Percentiles rank a stretch among this genome's conserved stretches.
Evolutionary conservation across 1,284 basidiomycete genomes (phyloP).

Genomic region (Cutaneotrichosporon dermatis): DNA sequence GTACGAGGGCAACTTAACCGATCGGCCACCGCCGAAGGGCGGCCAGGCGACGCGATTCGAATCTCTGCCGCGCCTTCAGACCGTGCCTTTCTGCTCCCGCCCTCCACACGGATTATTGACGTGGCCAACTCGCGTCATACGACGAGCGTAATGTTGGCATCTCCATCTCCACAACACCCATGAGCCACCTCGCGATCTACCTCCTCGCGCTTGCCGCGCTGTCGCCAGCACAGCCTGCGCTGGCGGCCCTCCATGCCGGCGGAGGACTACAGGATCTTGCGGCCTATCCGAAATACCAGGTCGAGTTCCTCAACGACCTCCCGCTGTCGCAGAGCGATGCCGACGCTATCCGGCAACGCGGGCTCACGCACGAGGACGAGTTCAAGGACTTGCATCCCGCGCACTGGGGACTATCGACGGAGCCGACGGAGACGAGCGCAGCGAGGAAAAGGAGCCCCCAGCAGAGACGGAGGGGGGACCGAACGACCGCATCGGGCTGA

Average conservation of each 20-base stretch:
- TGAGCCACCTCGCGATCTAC: slow-evolving; percentile 25
- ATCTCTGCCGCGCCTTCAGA: neutral
- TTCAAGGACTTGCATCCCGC: slow-evolving; percentile 60
- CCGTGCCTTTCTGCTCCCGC: neutral
- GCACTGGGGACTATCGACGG: slow-evolving; percentile 53
- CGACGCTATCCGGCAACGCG: slow-evolving; percentile 62
- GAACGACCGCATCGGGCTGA: neutral
- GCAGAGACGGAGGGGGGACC: neutral
- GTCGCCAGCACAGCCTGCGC: slow-evolving; percentile 7
- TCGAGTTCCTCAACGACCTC: slow-evolving; percentile 72
- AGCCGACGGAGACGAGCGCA: slow-evolving; percentile 31
- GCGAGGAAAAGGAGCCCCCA: neutral
- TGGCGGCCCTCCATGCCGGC: slow-evolving; percentile 9
- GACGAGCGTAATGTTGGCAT: neutral
- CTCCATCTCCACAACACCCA: neutral
- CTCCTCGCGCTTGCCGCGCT: slow-evolving; percentile 26
- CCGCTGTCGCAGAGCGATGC: slow-evolving; percentile 73
- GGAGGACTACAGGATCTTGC: slow-evolving; percentile 59
- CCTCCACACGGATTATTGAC: neutral
- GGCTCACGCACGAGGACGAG: slow-evolving; percentile 64
- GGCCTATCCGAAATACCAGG: slow-evolving; percentile 77
- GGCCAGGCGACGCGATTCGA: neutral
- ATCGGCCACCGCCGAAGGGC: no score
- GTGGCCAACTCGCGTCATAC: neutral
- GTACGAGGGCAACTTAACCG: neutral